phyloP scores from a whole-genome alignment of 768 basidiomycete species.

The Hygrophorus pudorinus region DNA sequence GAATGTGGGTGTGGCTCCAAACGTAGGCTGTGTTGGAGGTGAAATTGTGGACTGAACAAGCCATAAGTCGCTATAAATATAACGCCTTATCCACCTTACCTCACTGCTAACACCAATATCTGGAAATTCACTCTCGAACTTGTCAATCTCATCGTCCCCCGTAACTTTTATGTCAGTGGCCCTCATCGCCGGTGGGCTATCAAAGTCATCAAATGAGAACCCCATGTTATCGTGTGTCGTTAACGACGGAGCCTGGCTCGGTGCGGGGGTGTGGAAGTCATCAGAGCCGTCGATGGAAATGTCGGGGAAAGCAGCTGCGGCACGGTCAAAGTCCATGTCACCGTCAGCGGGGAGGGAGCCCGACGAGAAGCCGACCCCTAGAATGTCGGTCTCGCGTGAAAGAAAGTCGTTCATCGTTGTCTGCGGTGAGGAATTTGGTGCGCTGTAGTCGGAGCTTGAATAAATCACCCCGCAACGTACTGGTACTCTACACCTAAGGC shows the following conservation, averaged over 20 bases:
- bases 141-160: slow-evolving; percentile 76
- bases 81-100: slow-evolving; percentile 9
- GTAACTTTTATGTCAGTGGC: slow-evolving; percentile 66
- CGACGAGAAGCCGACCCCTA: slow-evolving; percentile 20
- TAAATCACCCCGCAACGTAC: no score
- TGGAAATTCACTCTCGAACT: slow-evolving; percentile 81
- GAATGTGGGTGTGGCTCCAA: slow-evolving; percentile 41
- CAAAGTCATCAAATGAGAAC: slow-evolving; percentile 66
- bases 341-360: slow-evolving; percentile 19
- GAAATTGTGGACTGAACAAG: slow-evolving; percentile 6
- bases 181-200: slow-evolving; percentile 27
- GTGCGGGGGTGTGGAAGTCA: slow-evolving; percentile 37
- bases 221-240: slow-evolving; percentile 25
- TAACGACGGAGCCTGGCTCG: slow-evolving; percentile 21
- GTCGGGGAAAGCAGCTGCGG: slow-evolving; percentile 79
- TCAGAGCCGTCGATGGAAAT: slow-evolving; percentile 63
- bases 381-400: slow-evolving; percentile 15
- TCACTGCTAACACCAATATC: slow-evolving; percentile 51
- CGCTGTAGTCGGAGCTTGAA: not conserved
- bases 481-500: no score
- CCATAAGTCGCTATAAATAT: not conserved
- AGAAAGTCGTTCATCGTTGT: slow-evolving; percentile 36
- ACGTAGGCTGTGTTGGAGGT: slow-evolving; percentile 27
- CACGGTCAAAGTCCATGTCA: slow-evolving; percentile 73
- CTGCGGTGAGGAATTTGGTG: no score